Evolutionary conservation across 2,329 filamentous ascomycete species (phyloP).

Genomic region (Podosphaera aphanis): DNA sequence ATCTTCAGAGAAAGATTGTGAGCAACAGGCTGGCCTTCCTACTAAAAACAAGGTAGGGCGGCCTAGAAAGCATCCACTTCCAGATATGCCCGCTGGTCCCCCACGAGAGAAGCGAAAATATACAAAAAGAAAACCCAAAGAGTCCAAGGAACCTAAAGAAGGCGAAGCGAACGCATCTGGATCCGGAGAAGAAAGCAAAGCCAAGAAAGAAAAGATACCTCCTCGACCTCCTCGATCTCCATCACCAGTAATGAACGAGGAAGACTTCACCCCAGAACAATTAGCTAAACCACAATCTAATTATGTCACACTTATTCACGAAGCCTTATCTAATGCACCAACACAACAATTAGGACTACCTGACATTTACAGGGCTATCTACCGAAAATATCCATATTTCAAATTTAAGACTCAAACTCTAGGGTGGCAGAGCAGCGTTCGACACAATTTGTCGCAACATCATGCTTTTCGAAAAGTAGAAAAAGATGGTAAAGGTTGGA

Average conservation of each 20-base stretch:
- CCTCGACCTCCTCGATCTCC: constrained; percentile 20
- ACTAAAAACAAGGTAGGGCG: constrained; percentile 40
- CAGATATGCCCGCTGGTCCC: constrained; percentile 29
- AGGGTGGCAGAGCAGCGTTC: constrained; percentile 39
- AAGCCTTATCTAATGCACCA: constrained; percentile 26
- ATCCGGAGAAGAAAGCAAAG: constrained; percentile 27
- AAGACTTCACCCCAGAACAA: constrained; percentile 46
- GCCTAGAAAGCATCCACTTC: constrained; percentile 37
- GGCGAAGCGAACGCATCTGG: constrained; percentile 27
- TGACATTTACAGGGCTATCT: constrained; percentile 34
- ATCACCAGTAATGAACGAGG: constrained; percentile 27
- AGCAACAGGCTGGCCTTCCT: constrained; percentile 2
- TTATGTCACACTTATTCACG: constrained; percentile 33
- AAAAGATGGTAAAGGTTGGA: constrained; percentile 29
- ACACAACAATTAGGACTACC: constrained; percentile 29
- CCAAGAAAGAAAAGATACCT: constrained; percentile 30
- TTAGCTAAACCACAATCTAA: constrained; percentile 39
- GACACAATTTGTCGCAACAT: constrained; percentile 34
- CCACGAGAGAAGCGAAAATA: constrained; percentile 41
- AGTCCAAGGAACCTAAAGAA: constrained; percentile 23
- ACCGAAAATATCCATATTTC: constrained; percentile 33
- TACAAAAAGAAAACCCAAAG: constrained; percentile 35
- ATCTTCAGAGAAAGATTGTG: too few species aligned
- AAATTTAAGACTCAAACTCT: constrained; percentile 27
- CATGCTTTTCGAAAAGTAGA: constrained; percentile 30